Percentiles rank a stretch among this genome's conserved stretches.
phyloP scores from a whole-genome alignment of 2,329 filamentous ascomycete genomes.

The Hypoxylon sp. region DNA sequence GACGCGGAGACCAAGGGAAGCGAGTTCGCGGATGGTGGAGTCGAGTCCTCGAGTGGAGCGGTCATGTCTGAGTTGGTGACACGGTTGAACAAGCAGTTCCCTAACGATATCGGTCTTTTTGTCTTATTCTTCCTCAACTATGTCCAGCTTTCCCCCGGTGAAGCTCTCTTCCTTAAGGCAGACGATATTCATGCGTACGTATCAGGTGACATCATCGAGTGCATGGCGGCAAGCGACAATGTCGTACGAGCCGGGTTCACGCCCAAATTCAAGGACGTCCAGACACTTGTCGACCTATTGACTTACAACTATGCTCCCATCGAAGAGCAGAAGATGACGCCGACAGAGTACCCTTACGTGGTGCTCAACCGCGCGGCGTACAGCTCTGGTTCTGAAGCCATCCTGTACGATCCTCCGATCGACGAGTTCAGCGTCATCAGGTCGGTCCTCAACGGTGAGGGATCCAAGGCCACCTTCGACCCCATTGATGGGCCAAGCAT shows the following conservation, averaged over 20 bases:
- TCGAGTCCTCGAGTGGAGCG: slow-evolving; percentile 73
- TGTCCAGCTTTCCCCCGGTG: slow-evolving; percentile 85
- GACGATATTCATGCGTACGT: slow-evolving; percentile 98
- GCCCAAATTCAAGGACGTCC: slow-evolving; percentile 97
- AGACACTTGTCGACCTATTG: slow-evolving; percentile 88
- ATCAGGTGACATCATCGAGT: slow-evolving; percentile 95
- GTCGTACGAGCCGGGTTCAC: slow-evolving; percentile 97
- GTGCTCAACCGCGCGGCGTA: slow-evolving; percentile 86
- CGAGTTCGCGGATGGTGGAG: slow-evolving; percentile 80
- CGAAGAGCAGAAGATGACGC: slow-evolving; percentile 91
- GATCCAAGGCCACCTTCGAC: slow-evolving; percentile 89
- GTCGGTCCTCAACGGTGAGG: slow-evolving; percentile 76
- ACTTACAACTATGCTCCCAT: slow-evolving; percentile 97
- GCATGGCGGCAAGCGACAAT: slow-evolving; percentile 99
- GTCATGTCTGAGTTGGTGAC: slow-evolving; percentile 81
- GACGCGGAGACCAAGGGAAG: slow-evolving; percentile 75
- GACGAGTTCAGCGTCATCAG: slow-evolving; percentile 94
- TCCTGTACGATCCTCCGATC: slow-evolving; percentile 94
- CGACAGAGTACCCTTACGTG: slow-evolving; percentile 85
- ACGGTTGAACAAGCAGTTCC: slow-evolving; percentile 85
- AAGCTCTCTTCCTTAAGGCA: slow-evolving; percentile 95
- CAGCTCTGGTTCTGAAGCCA: slow-evolving; percentile 76
- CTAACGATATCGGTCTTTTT: slow-evolving; percentile 90
- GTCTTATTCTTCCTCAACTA: slow-evolving; percentile 98
- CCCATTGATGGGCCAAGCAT: slow-evolving; percentile 89